Percentiles rank a stretch among this genome's conserved stretches.
These are phyloP conservation scores for Melaleuca quinquenervia DNA, from an alignment of 345 rosid genomes.

Conservation along the genomic window DNA sequence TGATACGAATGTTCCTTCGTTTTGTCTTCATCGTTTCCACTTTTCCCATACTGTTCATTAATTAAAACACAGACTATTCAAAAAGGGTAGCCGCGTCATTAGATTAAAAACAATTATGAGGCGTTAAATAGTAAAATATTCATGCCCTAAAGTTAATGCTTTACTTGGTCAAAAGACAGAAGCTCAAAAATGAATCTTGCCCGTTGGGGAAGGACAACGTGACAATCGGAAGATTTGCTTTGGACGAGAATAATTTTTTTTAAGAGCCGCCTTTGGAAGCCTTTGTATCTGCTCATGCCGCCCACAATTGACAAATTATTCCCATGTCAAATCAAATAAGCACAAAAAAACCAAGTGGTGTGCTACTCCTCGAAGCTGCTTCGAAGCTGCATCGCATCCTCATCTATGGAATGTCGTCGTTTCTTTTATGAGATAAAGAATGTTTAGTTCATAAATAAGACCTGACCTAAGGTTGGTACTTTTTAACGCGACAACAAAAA, in stretches of 20 bases:
- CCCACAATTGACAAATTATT: neutral
- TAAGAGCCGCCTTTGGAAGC: neutral
- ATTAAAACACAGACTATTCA: neutral
- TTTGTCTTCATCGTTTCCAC: neutral
- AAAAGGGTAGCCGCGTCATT: neutral
- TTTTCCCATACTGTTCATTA: neutral
- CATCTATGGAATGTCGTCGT: rapidly evolving
- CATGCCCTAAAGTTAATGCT: neutral
- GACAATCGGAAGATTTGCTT: neutral
- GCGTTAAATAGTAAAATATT: neutral
- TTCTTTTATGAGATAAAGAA: neutral
- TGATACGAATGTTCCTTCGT: neutral
- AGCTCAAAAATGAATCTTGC: neutral
- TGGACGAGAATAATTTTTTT: neutral
- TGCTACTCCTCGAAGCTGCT: neutral
- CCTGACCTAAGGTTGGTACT: rapidly evolving
- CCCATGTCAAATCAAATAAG: neutral
- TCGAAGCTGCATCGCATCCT: neutral
- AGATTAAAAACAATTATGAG: neutral
- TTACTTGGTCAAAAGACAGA: neutral
- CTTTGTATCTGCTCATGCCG: neutral
- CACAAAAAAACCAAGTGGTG: neutral
- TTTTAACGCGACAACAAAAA: neutral
- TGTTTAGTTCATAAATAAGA: too few species aligned
- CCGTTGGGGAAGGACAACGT: neutral